Percentiles rank a stretch among this genome's conserved stretches.
Evolutionary conservation across 2,329 filamentous ascomycete genomes (phyloP).

Genomic region (Beauveria asiatica): DNA sequence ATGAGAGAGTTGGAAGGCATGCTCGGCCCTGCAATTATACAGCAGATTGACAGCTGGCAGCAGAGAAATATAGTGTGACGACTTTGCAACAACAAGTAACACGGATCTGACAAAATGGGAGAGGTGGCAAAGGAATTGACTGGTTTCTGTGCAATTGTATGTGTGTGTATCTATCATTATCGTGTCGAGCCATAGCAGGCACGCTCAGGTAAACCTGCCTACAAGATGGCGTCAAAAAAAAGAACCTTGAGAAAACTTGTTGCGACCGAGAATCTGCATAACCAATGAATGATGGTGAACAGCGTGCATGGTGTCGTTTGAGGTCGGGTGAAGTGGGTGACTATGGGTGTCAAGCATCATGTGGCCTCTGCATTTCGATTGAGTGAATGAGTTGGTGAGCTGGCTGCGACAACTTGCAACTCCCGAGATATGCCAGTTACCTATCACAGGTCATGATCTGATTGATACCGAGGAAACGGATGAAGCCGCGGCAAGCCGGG

Average conservation of each 20-base stretch:
- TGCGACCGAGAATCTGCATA: not conserved
- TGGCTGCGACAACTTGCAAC: not conserved
- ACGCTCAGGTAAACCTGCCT: not conserved
- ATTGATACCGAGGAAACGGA: not conserved
- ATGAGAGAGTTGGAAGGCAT: not conserved
- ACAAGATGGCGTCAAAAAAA: not conserved
- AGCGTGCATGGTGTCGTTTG: not conserved
- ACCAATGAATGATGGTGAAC: not conserved
- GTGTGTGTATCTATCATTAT: conserved; percentile 4
- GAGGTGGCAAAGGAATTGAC: conserved; percentile 1
- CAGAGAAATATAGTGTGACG: not conserved
- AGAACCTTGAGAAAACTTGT: not conserved
- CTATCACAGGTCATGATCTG: not conserved
- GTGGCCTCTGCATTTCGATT: not conserved
- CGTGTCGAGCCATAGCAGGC: not conserved
- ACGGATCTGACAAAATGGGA: not conserved
- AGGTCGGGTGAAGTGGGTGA: not conserved
- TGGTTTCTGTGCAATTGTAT: conserved; percentile 4
- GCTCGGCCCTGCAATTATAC: not conserved
- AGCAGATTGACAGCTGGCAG: not conserved
- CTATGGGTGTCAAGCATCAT: not conserved
- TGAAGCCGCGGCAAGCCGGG: not conserved
- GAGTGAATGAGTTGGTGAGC: not conserved
- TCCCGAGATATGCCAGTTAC: not conserved
- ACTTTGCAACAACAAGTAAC: not conserved